A percentile compares a stretch with the other conserved stretches of the same genome.
Evolutionary conservation across 345 rosid species (phyloP).

Genomic region (Eucalyptus camaldulensis): DNA sequence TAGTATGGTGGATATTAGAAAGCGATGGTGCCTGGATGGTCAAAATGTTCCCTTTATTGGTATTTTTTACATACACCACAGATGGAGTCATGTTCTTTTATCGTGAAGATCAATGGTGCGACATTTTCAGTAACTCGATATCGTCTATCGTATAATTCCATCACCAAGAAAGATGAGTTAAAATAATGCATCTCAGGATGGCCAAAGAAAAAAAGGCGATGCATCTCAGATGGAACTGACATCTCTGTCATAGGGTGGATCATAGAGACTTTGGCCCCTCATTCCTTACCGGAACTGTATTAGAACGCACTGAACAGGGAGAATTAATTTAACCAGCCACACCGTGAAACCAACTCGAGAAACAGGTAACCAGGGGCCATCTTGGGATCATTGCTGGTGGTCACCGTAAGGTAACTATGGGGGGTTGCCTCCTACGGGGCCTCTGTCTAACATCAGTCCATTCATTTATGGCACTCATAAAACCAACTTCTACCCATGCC

Average conservation of each 20-base stretch:
- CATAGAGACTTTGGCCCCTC: background rate
- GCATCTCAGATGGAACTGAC: background rate
- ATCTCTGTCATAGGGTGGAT: background rate
- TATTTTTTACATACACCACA: background rate
- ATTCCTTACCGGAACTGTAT: background rate
- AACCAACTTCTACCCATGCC: background rate
- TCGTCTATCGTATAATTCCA: background rate
- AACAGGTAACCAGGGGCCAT: constrained; percentile 32
- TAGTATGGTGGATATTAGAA: background rate
- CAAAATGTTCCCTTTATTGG: background rate
- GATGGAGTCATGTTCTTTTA: background rate
- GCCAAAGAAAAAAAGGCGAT: background rate
- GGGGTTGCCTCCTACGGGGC: no score
- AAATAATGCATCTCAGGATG: background rate
- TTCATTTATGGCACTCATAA: background rate
- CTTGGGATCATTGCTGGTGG: no score
- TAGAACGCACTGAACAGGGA: background rate
- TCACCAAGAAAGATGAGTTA: background rate
- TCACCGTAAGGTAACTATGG: no score
- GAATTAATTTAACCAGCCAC: background rate
- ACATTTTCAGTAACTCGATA: background rate
- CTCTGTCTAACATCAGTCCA: background rate
- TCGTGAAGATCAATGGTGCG: background rate
- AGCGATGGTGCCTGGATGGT: background rate
- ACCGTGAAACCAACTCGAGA: background rate